Evolutionary conservation across 1,284 basidiomycete genomes (phyloP).

Genomic region (Fomes fomentarius): DNA sequence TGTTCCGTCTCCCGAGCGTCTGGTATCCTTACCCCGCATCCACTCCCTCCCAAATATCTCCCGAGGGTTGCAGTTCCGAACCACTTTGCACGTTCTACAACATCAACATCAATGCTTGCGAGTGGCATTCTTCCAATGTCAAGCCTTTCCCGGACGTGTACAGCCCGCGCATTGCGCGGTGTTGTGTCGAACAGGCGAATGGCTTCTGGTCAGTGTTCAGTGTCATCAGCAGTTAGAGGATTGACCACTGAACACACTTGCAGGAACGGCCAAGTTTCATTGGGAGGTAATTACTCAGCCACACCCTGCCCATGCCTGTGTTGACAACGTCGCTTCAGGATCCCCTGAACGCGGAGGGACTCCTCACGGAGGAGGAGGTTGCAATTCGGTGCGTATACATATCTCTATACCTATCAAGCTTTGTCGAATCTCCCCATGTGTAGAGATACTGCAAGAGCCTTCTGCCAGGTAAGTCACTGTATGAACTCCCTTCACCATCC

Average conservation of each 20-base stretch:
- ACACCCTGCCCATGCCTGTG: neutral
- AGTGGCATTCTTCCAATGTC: neutral
- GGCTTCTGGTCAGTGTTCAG: constrained; percentile 17
- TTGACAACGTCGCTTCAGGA: constrained; percentile 51
- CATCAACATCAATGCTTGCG: neutral
- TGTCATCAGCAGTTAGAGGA: neutral
- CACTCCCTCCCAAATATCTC: too few species aligned
- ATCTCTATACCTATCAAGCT: constrained; percentile 2
- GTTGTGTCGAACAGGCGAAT: constrained; percentile 5
- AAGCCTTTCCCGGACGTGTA: neutral
- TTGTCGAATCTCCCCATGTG: neutral
- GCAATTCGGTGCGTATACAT: constrained; percentile 73
- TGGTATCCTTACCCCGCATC: constrained; percentile 7
- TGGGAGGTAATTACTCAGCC: constrained; percentile 59
- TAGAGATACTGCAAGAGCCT: constrained; percentile 84
- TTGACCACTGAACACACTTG: neutral
- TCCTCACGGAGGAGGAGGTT: constrained; percentile 89
- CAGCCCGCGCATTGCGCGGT: neutral
- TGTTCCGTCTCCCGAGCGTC: constrained; percentile 15
- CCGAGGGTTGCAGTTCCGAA: too few species aligned
- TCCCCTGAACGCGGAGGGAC: constrained; percentile 73
- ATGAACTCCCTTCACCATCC: neutral
- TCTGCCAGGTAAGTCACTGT: constrained; percentile 72
- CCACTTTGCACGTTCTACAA: too few species aligned
- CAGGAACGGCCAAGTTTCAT: constrained; percentile 61